These are phyloP conservation scores for Cenchrus purpureus DNA, from an alignment of 176 grass and related monocot species.

Conservation along the genomic window DNA sequence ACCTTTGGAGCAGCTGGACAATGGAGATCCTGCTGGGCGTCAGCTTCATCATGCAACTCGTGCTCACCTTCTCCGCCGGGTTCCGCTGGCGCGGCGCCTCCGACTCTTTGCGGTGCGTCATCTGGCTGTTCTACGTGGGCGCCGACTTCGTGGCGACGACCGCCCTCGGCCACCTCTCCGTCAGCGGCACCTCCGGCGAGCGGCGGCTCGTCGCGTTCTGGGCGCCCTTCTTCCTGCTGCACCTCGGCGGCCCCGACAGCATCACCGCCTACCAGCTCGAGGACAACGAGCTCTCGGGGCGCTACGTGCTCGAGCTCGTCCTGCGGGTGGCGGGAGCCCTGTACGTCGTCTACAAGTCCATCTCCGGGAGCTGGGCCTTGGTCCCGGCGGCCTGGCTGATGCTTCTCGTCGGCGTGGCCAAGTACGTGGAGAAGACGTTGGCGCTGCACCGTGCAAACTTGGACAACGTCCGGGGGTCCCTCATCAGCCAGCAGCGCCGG, in stretches of 20 bases:
- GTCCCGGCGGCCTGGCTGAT: slow-evolving; percentile 6
- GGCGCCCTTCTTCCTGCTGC: slow-evolving; percentile 54
- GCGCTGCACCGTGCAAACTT: slow-evolving; percentile 16
- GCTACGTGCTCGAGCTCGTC: not conserved
- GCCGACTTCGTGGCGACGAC: slow-evolving; percentile 47
- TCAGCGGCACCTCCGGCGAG: not conserved
- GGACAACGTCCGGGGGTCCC: slow-evolving; percentile 3
- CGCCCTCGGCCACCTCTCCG: slow-evolving; percentile 42
- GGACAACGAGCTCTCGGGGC: slow-evolving; percentile 38
- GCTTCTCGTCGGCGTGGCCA: not conserved
- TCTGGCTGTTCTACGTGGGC: slow-evolving; percentile 38
- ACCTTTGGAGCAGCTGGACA: not conserved
- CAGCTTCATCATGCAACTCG: not conserved
- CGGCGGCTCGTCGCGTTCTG: slow-evolving; percentile 11
- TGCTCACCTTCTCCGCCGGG: not conserved
- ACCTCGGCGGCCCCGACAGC: slow-evolving; percentile 51
- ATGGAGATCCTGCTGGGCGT: not conserved
- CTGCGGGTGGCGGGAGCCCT: not conserved
- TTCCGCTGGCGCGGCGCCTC: not conserved
- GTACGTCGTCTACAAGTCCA: not conserved
- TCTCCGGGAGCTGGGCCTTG: not conserved
- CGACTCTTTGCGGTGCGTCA: not conserved
- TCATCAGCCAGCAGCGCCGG: not conserved
- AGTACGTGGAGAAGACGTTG: slow-evolving; percentile 25
- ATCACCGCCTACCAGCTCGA: slow-evolving; percentile 46